These are phyloP conservation scores for Leptomonas pyrrhocoris DNA, from an alignment of 208 protist genomes.

Conservation along the genomic window DNA sequence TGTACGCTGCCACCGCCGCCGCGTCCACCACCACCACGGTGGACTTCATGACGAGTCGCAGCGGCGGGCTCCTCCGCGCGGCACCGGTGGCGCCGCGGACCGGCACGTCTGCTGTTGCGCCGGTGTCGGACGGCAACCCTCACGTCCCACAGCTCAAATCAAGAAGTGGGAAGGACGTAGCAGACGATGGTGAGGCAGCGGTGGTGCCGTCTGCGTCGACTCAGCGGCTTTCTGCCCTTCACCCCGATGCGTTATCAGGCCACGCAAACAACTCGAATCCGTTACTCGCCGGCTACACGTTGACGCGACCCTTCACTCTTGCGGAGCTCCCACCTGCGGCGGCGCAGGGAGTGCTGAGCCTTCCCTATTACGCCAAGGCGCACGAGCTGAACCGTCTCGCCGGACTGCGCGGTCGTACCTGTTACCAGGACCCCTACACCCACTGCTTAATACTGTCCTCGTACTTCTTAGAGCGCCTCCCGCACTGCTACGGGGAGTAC, in stretches of 20 bases:
- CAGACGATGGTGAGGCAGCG: no score
- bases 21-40: slow-evolving; percentile 10
- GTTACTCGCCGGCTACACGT: slow-evolving; percentile 18
- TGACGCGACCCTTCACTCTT: slow-evolving; percentile 23
- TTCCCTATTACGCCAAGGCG: slow-evolving; percentile 37
- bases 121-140: no score
- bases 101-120: no score
- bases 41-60: slow-evolving; percentile 19
- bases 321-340: slow-evolving; percentile 9
- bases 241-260: neutral
- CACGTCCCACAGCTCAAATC: no score
- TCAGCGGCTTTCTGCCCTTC: neutral
- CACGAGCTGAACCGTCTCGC: slow-evolving; percentile 44
- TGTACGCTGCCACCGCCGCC: neutral
- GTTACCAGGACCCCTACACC: slow-evolving; percentile 43
- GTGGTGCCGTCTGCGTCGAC: no score
- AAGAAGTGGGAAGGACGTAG: no score
- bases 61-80: slow-evolving; percentile 3
- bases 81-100: neutral
- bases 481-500: slow-evolving; percentile 37
- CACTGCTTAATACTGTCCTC: slow-evolving; percentile 36
- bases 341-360: slow-evolving; percentile 12
- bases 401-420: slow-evolving; percentile 10
- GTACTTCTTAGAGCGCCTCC: slow-evolving; percentile 29
- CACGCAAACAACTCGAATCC: neutral